Base-by-base conservation (phyloP, 345 rosid genomes). In the Citrus unshiu region DNA sequence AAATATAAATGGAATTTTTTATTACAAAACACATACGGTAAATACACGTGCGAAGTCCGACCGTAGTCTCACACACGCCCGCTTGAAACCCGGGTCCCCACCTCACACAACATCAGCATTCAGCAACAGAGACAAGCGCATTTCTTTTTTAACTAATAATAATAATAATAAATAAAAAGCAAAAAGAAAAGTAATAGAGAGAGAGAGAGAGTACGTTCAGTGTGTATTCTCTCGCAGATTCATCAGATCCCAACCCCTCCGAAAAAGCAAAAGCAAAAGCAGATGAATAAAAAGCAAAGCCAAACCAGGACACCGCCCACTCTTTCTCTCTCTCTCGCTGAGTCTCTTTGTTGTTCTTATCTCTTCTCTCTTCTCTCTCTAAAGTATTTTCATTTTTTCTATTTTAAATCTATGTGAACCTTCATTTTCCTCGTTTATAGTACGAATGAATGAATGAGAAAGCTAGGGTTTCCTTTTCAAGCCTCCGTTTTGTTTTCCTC, bases 221-320 rank as follows among this genome's bases (percentile, higher is more conserved):
- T 7, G 84, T 14, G 84, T 68, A 76, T 79, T 78, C 82, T 68
- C 77, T 61, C 43, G 64, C 78, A 84, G 87, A 90, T 87, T 87
- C 90, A 83, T 69, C 71, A 72, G 87, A 81, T 81, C 82, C 86
- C 76, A 74, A 54, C 79, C 29, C 64, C 29, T 54, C 59, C 22
- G 14, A n/a, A 77, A 70, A 71, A 75, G 78, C 29, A 59, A 77
- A 77, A 79, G 74, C 25, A 10, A 76, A 56, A 76, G 63, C 74
- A 73, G 59, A n/a, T 39, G 35, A 37, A 18, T 32, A 70, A 77
- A 62, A 43, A 1, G 34, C 49, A 63, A 76, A 77, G 46, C 82
- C 66, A 40, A 46, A 68, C 81, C 51, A 29, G 19, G 12, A 54
- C 12, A n/a, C 67, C 65, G 72, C 65, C 67, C 30, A 21, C 70